Percentiles rank a stretch among this genome's conserved stretches.
These are phyloP conservation scores for Neurospora terricola DNA, from an alignment of 495 filamentous ascomycete species.

Conservation along the genomic window DNA sequence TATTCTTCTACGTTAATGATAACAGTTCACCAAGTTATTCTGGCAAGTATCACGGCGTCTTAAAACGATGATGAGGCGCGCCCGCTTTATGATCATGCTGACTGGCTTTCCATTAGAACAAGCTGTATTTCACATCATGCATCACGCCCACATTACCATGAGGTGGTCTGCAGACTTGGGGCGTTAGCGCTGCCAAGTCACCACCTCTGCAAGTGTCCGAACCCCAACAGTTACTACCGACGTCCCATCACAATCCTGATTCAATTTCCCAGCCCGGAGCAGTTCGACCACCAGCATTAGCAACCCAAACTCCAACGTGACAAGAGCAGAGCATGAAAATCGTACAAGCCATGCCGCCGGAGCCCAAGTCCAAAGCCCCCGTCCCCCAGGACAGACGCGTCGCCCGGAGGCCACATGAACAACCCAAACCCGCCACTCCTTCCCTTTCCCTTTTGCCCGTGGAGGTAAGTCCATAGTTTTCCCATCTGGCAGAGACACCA, in stretches of 20 bases:
- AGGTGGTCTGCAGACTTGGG: too few relatives aligned
- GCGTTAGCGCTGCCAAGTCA: too few relatives aligned
- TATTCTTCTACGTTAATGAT: too few relatives aligned
- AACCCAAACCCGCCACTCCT: background rate
- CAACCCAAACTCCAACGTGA: background rate
- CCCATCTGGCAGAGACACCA: background rate
- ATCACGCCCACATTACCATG: too few relatives aligned
- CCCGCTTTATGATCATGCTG: too few relatives aligned
- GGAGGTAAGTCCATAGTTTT: background rate
- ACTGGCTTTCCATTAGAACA: too few relatives aligned
- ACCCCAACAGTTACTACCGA: too few relatives aligned
- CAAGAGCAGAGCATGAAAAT: background rate
- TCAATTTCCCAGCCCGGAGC: background rate
- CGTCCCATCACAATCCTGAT: background rate
- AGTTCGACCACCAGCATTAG: background rate
- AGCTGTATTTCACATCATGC: too few relatives aligned
- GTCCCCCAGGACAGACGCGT: background rate
- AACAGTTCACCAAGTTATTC: too few relatives aligned
- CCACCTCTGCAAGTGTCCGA: too few relatives aligned
- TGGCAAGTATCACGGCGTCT: too few relatives aligned
- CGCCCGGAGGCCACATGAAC: background rate
- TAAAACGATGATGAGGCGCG: too few relatives aligned
- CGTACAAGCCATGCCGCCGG: background rate
- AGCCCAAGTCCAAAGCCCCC: background rate
- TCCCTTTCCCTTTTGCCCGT: background rate